These are phyloP conservation scores for Tricholoma bakamatsutake DNA, from an alignment of 768 basidiomycete genomes.

Conservation along the genomic window DNA sequence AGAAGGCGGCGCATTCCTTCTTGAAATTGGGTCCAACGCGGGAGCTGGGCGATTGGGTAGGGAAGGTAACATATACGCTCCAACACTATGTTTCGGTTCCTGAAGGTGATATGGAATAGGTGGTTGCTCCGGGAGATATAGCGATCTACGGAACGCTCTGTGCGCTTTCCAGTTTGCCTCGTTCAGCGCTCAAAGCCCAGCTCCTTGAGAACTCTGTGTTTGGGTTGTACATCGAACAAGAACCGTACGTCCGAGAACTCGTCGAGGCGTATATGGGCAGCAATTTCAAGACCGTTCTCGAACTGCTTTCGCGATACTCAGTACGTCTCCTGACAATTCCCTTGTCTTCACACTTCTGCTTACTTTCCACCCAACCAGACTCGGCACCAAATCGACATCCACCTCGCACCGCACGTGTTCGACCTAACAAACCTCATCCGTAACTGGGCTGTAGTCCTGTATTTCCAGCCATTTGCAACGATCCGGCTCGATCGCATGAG, in stretches of 20 bases:
- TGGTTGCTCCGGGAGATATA: slow-evolving; percentile 77
- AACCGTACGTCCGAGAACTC: slow-evolving; percentile 82
- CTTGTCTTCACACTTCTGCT: not conserved
- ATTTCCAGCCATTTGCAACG: slow-evolving; percentile 86
- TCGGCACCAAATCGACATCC: slow-evolving; percentile 71
- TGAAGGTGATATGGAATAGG: slow-evolving; percentile 29
- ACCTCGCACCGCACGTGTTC: slow-evolving; percentile 63
- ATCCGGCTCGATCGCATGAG: slow-evolving; percentile 85
- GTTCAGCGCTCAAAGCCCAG: slow-evolving; percentile 62
- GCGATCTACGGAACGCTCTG: slow-evolving; percentile 84
- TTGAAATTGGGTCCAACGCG: slow-evolving; percentile 59
- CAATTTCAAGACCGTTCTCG: slow-evolving; percentile 79
- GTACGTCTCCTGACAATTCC: slow-evolving; percentile 31
- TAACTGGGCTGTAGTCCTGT: slow-evolving; percentile 75
- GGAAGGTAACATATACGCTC: slow-evolving; percentile 41
- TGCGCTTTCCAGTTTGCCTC: slow-evolving; percentile 70
- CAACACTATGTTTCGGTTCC: not conserved
- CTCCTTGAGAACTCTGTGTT: slow-evolving; percentile 68
- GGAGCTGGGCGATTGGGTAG: slow-evolving; percentile 73
- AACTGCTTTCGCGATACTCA: slow-evolving; percentile 65
- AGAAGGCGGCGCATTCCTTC: slow-evolving; percentile 74
- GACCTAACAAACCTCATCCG: slow-evolving; percentile 65
- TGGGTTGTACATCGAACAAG: slow-evolving; percentile 75
- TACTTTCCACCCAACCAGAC: slow-evolving; percentile 37
- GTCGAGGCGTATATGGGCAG: slow-evolving; percentile 82